Conservation (phyloP, 1,139 yeast species). For the Kurtzmaniella quercitrusa region DNA sequence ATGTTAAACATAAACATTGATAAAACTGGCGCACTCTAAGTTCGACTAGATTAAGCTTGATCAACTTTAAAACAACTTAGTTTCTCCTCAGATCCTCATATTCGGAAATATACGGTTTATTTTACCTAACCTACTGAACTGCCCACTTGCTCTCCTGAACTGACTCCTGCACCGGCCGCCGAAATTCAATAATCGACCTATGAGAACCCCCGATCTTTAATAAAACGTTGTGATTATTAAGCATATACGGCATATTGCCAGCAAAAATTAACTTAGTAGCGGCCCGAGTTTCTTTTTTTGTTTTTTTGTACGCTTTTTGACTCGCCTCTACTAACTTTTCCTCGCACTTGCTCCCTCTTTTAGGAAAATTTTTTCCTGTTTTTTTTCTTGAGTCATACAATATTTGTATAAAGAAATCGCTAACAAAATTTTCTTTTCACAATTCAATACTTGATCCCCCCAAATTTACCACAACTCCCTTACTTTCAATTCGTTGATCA, state of each 20-base stretch:
- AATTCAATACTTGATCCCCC: not conserved
- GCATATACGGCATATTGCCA: not conserved
- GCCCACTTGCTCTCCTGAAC: too few species aligned
- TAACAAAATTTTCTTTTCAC: not conserved
- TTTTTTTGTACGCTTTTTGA: too few species aligned
- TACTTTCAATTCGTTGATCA: too few species aligned
- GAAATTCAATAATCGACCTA: not conserved
- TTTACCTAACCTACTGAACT: too few species aligned
- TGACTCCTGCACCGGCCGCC: slow-evolving; percentile 1
- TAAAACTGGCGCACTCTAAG: too few species aligned
- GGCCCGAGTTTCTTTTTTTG: not conserved
- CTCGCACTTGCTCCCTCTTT: not conserved
- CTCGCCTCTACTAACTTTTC: too few species aligned
- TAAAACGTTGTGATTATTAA: not conserved
- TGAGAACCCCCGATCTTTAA: not conserved
- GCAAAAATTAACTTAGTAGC: not conserved
- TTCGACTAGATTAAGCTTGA: too few species aligned
- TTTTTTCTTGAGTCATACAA: not conserved
- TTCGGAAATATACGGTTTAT: too few species aligned
- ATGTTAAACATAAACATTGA: too few species aligned
- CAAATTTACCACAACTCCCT: not conserved
- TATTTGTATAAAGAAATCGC: not conserved
- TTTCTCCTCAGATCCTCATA: too few species aligned
- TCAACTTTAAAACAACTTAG: too few species aligned
- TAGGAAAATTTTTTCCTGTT: not conserved